Evolutionary conservation across 2,329 filamentous ascomycete genomes (phyloP), one percentile per base, ranked within the genome.

Genomic region (Calonectria multiphialidica): DNA sequence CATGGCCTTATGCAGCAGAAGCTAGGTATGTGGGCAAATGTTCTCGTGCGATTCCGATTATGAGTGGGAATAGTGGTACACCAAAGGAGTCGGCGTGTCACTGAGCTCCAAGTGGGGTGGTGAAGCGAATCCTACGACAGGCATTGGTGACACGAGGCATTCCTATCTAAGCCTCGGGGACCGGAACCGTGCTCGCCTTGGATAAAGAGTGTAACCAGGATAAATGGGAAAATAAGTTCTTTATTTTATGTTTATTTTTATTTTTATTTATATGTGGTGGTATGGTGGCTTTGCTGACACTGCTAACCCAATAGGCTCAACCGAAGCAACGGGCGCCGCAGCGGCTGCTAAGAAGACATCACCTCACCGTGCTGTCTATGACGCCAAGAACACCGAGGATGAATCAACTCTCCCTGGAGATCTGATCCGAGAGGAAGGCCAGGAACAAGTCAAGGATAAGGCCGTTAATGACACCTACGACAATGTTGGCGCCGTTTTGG

Each of bases 381-480:
- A 88, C 53, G 85, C 86, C 71, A 75, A 85, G 40, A 80, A 87
- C 66, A 82, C 76, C 25, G 68, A 77, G 5, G 77, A 83, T 65
- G 83, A 87, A 70, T 44, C 42, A 8, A 45, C 81, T 0, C 83
- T 89, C 5, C 87, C 87, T 3, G 86, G 87, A 33, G 80, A 81
- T 21, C 76, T 87, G 9, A 68, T 86, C 15, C 84, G 87, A 7
- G 77, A 82, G 5, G 87, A 89, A 68, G 86, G 86, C 2, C 82
- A 88, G 59, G 78, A 81, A 1, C 76, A 83, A 2, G 73, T 79
- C 57, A 78, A 81, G 50, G 87, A 89, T 72, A 80, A 84, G 66
- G 80, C 83, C 21, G 87, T 83, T 73, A 88, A 89, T 72, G 83
- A 88, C 63, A 87, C 85, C 1, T 89, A 83, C 71, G 86, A 89